Base-by-base conservation (phyloP, 139 green algal genomes). In the Coelastrella sp. region DNA sequence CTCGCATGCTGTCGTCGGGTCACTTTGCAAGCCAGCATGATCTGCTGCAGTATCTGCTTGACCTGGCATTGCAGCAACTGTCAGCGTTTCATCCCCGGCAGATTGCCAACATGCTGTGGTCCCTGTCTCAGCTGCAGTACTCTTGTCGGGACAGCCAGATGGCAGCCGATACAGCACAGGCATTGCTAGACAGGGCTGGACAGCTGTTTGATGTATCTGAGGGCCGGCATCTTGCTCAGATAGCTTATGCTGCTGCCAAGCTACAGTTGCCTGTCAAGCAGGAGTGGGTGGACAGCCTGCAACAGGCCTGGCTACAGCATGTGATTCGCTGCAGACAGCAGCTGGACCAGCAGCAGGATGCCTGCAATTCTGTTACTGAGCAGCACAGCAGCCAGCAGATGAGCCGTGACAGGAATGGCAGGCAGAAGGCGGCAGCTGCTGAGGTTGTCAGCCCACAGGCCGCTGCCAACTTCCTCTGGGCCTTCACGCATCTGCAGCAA, bases 161-260 rank as follows among this genome's bases (percentile, higher is more conserved):
- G 50, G 15, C 45, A 4, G 50, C 62, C 25, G 78, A 15, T 37
- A 27, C 41, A 4, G 62, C 38, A 3, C 37, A n/a, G 38, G 78
- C 78, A 5, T 37, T 84, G 45, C 35, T 23, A 7, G 43, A 75
- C 27, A 62, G 78, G 78, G 60, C 78, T 30, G 62, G 60, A 11
- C 59, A 74, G 60, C 78, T 84, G 62, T 75, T 84, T 30, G 25
- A 30, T 40, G 37, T 32, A 30, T n/a, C 45, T 11, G 60, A 82
- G 32, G 83, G 32, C 6, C 53, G 79, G 41, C 43, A 84, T 38
- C 66, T 88, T 25, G 38, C 83, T 37, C 79, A 84, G 41, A 60
- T 68, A 3, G 50, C 72, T 38, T 85, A 82, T 81, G 76, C 84
- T 25, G 76, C 48, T 57, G 84, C 76, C 13, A 88, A 85, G 84